Evolutionary conservation across 2,329 filamentous ascomycete genomes (phyloP).

Genomic region (Monosporascus sp.): DNA sequence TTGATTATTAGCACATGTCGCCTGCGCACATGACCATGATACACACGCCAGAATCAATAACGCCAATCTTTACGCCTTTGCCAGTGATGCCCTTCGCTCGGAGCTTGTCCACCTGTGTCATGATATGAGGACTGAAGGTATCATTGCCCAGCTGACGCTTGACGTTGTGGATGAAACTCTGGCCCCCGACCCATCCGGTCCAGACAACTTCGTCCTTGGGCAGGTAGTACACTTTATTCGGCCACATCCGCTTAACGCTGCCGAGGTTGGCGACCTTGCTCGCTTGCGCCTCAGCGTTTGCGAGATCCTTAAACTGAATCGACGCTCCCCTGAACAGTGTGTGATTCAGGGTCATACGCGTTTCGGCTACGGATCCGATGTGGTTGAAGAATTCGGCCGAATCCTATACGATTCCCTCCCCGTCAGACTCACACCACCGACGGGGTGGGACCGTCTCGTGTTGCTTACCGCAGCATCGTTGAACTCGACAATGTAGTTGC

Average conservation of each 20-base stretch:
- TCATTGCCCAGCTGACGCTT: slow-evolving; percentile 32
- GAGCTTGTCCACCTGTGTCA: slow-evolving; percentile 53
- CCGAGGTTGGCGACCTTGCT: slow-evolving; percentile 36
- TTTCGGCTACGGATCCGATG: slow-evolving; percentile 35
- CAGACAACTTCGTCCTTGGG: slow-evolving; percentile 42
- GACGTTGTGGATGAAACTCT: slow-evolving; percentile 19
- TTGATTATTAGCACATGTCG: slow-evolving; percentile 9
- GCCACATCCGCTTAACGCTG: slow-evolving; percentile 45
- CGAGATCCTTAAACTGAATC: slow-evolving; percentile 44
- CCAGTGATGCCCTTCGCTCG: slow-evolving; percentile 43
- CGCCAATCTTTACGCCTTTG: slow-evolving; percentile 47
- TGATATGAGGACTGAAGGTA: slow-evolving; percentile 46
- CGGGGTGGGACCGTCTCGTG: neutral
- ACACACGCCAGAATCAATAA: slow-evolving; percentile 52
- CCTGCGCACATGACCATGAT: neutral
- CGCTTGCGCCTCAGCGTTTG: slow-evolving; percentile 39
- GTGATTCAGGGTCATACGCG: slow-evolving; percentile 45
- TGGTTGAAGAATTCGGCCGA: slow-evolving; percentile 33
- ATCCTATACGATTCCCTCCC: slow-evolving; percentile 29
- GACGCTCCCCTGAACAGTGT: slow-evolving; percentile 51
- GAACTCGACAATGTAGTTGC: slow-evolving; percentile 51
- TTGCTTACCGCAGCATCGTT: slow-evolving; percentile 41
- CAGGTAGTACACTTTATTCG: slow-evolving; percentile 39
- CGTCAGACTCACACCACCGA: slow-evolving; percentile 1
- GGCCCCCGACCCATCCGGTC: slow-evolving; percentile 30